A percentile compares a stretch with the other conserved stretches of the same genome.
Evolutionary conservation across 768 basidiomycete species (phyloP).

Genomic region (Neoboletus subvelutipes): DNA sequence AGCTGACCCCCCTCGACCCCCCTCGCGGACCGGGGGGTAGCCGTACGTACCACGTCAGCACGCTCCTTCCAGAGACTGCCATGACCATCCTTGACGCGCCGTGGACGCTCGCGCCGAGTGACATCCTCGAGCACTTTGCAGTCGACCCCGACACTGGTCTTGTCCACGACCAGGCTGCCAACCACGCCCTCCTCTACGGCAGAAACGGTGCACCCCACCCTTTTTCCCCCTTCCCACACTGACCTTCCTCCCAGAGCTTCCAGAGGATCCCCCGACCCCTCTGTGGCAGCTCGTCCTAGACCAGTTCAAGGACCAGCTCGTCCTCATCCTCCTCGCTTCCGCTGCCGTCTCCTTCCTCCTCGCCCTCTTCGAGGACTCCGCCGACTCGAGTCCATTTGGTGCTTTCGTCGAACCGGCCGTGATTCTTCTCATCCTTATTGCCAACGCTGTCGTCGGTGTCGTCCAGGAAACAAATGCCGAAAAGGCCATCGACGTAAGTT

Average conservation of each 20-base stretch:
- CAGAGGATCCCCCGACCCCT: constrained; percentile 89
- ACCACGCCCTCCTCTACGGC: constrained; percentile 79
- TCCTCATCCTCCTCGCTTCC: constrained; percentile 92
- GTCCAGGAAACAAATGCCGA: constrained; percentile 97
- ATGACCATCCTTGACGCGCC: constrained; percentile 60
- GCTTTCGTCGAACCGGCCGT: constrained; percentile 96
- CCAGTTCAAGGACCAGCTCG: constrained; percentile 98
- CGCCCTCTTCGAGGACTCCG: constrained; percentile 80
- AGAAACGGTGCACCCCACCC: constrained; percentile 67
- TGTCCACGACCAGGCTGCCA: constrained; percentile 59
- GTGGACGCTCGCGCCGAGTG: constrained; percentile 72
- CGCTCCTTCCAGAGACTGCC: neutral
- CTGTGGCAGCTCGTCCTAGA: constrained; percentile 95
- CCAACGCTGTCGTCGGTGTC: constrained; percentile 97
- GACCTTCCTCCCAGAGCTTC: constrained; percentile 61
- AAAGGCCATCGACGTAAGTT: constrained; percentile 91
- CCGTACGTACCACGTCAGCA: constrained; percentile 10
- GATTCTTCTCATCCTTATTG: constrained; percentile 92
- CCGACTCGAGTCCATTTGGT: constrained; percentile 63
- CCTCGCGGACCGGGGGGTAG: constrained; percentile 3
- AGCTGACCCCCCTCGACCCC: constrained; percentile 19
- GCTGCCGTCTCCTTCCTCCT: constrained; percentile 92
- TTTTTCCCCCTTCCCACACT: neutral
- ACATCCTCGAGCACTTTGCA: constrained; percentile 70
- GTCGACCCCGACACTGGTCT: constrained; percentile 68